phyloP scores from a whole-genome alignment of 352 stramenopile species.

The Globisporangium splendens region DNA sequence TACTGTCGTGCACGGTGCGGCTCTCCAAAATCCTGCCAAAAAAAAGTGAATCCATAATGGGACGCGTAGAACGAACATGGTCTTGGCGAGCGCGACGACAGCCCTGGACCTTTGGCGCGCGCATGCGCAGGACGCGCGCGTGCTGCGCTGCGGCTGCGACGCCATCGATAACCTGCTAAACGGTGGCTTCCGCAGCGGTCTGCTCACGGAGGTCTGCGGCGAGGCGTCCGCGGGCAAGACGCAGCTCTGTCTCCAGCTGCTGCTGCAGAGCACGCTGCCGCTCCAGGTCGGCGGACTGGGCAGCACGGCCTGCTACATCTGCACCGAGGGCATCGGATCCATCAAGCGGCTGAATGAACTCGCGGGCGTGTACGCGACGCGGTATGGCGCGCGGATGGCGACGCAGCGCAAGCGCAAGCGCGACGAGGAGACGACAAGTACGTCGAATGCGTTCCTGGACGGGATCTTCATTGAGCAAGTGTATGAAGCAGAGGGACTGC shows the following conservation, averaged over 20 bases:
- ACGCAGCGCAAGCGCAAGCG: conserved; percentile 48
- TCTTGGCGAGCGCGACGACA: conserved; percentile 19
- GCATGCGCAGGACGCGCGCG: conserved; percentile 18
- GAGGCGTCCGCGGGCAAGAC: conserved; percentile 77
- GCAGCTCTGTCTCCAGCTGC: conserved; percentile 70
- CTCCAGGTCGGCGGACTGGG: conserved; percentile 44
- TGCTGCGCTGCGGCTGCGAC: conserved; percentile 52
- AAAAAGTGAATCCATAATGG: not conserved
- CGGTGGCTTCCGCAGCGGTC: conserved; percentile 61
- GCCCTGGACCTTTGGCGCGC: conserved; percentile 45
- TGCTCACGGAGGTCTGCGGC: conserved; percentile 75
- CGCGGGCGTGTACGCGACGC: conserved; percentile 39
- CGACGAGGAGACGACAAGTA: not conserved
- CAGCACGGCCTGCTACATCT: conserved; percentile 74
- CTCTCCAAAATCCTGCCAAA: no score
- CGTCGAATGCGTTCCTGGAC: conserved; percentile 52
- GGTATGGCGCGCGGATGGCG: conserved; percentile 29
- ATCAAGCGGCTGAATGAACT: conserved; percentile 74
- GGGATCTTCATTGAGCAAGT: conserved; percentile 78
- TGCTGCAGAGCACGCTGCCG: conserved; percentile 65
- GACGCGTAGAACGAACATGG: conserved; percentile 3
- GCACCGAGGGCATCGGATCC: conserved; percentile 66
- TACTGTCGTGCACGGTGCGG: not conserved
- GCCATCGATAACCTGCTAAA: conserved; percentile 49
- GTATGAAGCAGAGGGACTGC: conserved; percentile 61